These are phyloP conservation scores for Erigeron philadelphicus DNA, from an alignment of 140 eudicot genomes.

Conservation along the genomic window DNA sequence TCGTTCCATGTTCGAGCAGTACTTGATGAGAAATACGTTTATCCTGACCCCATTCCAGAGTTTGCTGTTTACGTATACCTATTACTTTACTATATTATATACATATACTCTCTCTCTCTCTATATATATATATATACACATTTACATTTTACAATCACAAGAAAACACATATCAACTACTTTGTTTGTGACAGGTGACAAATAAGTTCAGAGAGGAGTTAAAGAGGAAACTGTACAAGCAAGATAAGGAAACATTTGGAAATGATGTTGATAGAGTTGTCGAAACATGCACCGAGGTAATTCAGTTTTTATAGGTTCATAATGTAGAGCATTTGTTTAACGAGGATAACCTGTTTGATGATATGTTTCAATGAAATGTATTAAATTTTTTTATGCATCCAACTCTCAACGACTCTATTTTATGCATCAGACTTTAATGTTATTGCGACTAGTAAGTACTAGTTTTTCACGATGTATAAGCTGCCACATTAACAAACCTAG, in stretches of 20 bases:
- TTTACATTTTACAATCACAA: background rate
- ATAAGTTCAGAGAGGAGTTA: slow-evolving; percentile 51
- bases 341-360: slow-evolving; percentile 31
- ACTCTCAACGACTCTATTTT: too few relatives aligned
- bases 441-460: too few relatives aligned
- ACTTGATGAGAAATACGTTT: slow-evolving; percentile 40
- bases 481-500: too few relatives aligned
- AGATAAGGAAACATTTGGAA: slow-evolving; percentile 45
- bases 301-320: too few relatives aligned
- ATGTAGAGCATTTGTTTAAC: background rate
- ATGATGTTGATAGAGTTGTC: slow-evolving; percentile 45
- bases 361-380: slow-evolving; percentile 21
- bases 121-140: background rate
- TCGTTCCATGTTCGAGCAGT: slow-evolving; percentile 22
- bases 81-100: too few relatives aligned
- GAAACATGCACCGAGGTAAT: slow-evolving; percentile 56
- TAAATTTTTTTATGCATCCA: too few relatives aligned
- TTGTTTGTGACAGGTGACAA: slow-evolving; percentile 40
- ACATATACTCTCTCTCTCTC: too few relatives aligned
- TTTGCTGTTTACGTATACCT: slow-evolving; percentile 45
- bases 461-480: too few relatives aligned
- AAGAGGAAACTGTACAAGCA: slow-evolving; percentile 35
- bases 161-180: background rate
- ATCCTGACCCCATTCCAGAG: slow-evolving; percentile 68
- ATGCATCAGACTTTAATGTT: too few relatives aligned